Evolutionary conservation across 139 green algal species (phyloP).

Genomic region (Chlamydomonas applanata): DNA sequence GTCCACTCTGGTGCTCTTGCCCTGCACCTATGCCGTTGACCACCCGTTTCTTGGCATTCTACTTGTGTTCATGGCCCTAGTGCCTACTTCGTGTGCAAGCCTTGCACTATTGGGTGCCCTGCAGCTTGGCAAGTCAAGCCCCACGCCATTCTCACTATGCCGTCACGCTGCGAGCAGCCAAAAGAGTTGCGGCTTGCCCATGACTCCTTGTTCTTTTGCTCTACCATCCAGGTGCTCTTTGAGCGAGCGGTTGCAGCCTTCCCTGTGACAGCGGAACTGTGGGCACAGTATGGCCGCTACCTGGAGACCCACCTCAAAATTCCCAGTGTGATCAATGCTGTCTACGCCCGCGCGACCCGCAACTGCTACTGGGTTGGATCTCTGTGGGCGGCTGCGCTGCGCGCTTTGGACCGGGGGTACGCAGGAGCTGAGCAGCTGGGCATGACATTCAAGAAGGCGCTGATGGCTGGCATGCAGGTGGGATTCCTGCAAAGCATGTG

Average conservation of each 20-base stretch:
- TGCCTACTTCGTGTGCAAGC: too few species aligned
- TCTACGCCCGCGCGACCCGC: slow-evolving; percentile 66
- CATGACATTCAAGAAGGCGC: slow-evolving; percentile 36
- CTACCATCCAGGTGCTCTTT: slow-evolving; percentile 69
- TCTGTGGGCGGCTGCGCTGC: slow-evolving; percentile 65
- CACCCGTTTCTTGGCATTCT: too few species aligned
- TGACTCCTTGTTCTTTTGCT: background rate
- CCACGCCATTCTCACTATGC: too few species aligned
- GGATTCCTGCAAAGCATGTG: background rate
- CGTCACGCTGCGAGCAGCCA: too few species aligned
- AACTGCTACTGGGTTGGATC: slow-evolving; percentile 85
- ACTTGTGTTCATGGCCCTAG: too few species aligned
- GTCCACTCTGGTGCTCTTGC: too few species aligned
- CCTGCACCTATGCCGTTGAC: too few species aligned
- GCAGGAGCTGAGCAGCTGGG: slow-evolving; percentile 22
- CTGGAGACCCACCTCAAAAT: slow-evolving; percentile 52
- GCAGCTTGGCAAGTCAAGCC: too few species aligned
- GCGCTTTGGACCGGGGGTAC: slow-evolving; percentile 34
- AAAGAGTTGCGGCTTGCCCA: too few species aligned
- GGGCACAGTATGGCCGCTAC: slow-evolving; percentile 75
- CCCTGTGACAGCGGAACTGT: slow-evolving; percentile 76
- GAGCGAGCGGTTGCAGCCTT: slow-evolving; percentile 79
- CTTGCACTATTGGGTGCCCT: too few species aligned
- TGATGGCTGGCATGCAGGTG: slow-evolving; percentile 40
- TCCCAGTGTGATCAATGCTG: slow-evolving; percentile 28